Evolutionary conservation across 2,329 filamentous ascomycete genomes (phyloP).

Genomic region (Alternaria sp.): DNA sequence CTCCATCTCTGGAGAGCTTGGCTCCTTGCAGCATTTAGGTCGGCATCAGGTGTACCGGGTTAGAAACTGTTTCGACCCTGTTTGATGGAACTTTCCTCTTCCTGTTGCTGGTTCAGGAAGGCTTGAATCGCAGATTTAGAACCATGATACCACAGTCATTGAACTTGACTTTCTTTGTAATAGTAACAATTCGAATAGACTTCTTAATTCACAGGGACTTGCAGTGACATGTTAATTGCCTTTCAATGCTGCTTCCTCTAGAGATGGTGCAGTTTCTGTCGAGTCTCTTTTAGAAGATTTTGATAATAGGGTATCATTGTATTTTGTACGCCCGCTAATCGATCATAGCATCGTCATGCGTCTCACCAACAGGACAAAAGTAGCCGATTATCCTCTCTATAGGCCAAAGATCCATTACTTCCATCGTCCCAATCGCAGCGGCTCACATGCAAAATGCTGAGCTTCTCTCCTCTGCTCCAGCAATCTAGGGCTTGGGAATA

Average conservation of each 20-base stretch:
- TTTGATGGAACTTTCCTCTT: not conserved
- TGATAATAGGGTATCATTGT: slow-evolving; percentile 18
- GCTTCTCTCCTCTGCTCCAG: not conserved
- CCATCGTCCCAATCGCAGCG: not conserved
- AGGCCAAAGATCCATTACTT: not conserved
- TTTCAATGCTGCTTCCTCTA: not conserved
- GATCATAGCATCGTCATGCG: slow-evolving; percentile 7
- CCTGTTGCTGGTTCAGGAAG: not conserved
- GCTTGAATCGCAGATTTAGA: not conserved
- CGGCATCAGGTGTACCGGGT: not conserved
- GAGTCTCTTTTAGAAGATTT: not conserved
- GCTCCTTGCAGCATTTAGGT: not conserved
- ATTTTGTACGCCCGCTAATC: slow-evolving; percentile 8
- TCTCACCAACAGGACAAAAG: not conserved
- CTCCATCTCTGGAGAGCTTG: not conserved
- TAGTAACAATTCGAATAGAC: not conserved
- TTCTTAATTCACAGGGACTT: not conserved
- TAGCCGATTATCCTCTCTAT: not conserved
- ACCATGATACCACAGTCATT: slow-evolving; percentile 13
- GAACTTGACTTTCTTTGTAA: slow-evolving; percentile 5
- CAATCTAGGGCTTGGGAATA: slow-evolving; percentile 78
- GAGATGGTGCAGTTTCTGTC: not conserved
- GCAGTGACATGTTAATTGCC: not conserved
- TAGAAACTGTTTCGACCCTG: not conserved
- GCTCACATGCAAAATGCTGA: not conserved